Conservation (phyloP, 2,329 filamentous ascomycete genomes). For the Paracoccidioides brasiliensis region DNA sequence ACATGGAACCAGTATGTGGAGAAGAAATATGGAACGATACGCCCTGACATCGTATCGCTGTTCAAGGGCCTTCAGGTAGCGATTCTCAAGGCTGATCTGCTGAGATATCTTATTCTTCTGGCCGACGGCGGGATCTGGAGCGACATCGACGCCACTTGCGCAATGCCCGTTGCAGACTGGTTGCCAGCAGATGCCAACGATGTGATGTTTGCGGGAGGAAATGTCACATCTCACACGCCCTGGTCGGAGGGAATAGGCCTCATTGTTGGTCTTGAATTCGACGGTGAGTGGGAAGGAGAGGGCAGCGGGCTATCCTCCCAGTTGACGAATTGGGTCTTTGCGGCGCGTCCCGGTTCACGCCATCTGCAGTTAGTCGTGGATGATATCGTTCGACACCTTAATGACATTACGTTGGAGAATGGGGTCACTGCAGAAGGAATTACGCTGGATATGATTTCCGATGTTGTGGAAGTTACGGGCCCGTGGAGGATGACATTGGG, state of each 20-base stretch:
- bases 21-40: constrained; percentile 18
- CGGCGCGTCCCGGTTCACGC: constrained; percentile 11
- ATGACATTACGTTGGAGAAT: constrained; percentile 11
- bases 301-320: constrained; percentile 12
- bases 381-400: constrained; percentile 10
- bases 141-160: constrained; percentile 28
- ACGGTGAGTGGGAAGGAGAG: constrained; percentile 10
- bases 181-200: constrained; percentile 17
- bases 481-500: constrained; percentile 19
- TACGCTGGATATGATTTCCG: constrained; percentile 17
- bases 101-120: constrained; percentile 31
- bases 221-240: neutral
- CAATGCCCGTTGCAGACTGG: constrained; percentile 24
- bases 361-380: constrained; percentile 13
- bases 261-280: constrained; percentile 30
- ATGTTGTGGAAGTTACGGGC: constrained; percentile 18
- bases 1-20: constrained; percentile 21
- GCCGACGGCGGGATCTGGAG: constrained; percentile 31
- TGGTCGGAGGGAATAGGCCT: constrained; percentile 14
- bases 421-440: constrained; percentile 9
- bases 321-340: constrained; percentile 17
- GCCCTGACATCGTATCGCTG: constrained; percentile 26
- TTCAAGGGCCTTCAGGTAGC: constrained; percentile 18
- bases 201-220: constrained; percentile 12
- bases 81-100: constrained; percentile 31